Evolutionary conservation across 768 basidiomycete species (phyloP).

Genomic region (Sporobolomyces phaffii): DNA sequence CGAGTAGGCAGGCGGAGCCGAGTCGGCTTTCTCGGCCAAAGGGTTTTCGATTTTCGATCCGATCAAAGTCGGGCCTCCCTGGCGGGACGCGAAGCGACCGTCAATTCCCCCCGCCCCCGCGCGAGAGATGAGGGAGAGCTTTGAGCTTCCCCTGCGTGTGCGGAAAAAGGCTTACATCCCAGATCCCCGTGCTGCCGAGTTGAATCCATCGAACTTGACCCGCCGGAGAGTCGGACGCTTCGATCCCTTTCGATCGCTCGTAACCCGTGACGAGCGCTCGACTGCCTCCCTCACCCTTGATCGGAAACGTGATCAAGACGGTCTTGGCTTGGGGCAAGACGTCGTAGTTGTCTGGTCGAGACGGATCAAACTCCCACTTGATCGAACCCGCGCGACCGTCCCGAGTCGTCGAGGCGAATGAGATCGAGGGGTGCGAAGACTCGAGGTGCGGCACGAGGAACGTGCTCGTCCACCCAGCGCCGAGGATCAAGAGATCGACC

Average conservation of each 20-base stretch:
- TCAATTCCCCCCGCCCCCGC: too few species aligned
- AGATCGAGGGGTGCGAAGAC: conserved; percentile 9
- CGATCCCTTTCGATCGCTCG: conserved; percentile 45
- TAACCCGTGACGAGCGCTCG: conserved; percentile 53
- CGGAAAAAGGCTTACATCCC: conserved; percentile 52
- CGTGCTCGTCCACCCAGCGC: conserved; percentile 61
- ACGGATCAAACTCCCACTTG: conserved; percentile 56
- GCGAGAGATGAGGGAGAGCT: too few species aligned
- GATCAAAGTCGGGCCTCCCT: conserved; percentile 45
- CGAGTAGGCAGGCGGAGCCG: not conserved
- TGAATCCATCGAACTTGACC: conserved; percentile 53
- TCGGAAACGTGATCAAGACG: conserved; percentile 51
- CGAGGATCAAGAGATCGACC: conserved; percentile 59
- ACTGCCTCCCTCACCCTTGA: conserved; percentile 49
- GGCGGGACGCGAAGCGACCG: not conserved
- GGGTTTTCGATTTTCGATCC: conserved; percentile 20
- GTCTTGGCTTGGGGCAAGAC: conserved; percentile 55
- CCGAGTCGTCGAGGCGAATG: conserved; percentile 52
- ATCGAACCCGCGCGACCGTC: conserved; percentile 53
- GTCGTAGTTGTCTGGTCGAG: conserved; percentile 50
- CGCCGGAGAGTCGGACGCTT: not conserved
- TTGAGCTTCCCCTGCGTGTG: too few species aligned
- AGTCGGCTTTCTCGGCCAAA: not conserved
- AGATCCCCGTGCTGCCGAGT: conserved; percentile 60
- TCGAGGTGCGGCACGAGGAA: conserved; percentile 58